A percentile compares a stretch with the other conserved stretches of the same genome.
Evolutionary conservation across 116 monocot species (phyloP).

Genomic region (Iris pallida): DNA sequence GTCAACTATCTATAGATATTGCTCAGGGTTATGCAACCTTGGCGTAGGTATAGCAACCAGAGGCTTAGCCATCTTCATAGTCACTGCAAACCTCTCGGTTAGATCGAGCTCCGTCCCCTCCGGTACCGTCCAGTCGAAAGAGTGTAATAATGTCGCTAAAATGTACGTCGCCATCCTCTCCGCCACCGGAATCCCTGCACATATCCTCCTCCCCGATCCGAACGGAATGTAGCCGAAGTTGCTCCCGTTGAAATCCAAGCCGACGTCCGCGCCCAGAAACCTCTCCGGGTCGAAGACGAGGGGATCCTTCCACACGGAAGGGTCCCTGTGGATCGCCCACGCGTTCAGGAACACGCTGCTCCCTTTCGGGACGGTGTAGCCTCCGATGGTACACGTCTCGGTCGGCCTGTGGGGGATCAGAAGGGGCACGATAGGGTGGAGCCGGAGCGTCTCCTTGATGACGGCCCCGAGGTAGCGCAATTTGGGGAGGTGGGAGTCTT

Average conservation of each 20-base stretch:
- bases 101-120: neutral
- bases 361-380: constrained; percentile 2
- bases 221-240: constrained; percentile 10
- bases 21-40: too few relatives aligned
- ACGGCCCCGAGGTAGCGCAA: constrained; percentile 2
- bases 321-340: constrained; percentile 3
- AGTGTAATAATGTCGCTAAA: constrained; percentile 5
- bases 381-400: neutral
- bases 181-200: constrained; percentile 12
- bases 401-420: neutral
- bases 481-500: constrained; percentile 6
- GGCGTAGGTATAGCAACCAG: too few relatives aligned
- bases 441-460: constrained; percentile 6
- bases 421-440: neutral
- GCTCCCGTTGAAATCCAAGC: too few relatives aligned
- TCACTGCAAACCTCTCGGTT: too few relatives aligned
- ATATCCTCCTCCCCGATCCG: constrained; percentile 8
- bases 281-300: constrained; percentile 1
- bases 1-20: too few relatives aligned
- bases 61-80: too few relatives aligned
- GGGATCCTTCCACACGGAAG: neutral
- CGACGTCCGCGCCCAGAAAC: neutral
- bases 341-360: constrained; percentile 3
- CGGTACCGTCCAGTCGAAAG: constrained; percentile 15
- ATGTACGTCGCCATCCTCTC: constrained; percentile 6